Conservation (phyloP, 2,329 filamentous ascomycete genomes). For the Alternaria viburni region DNA sequence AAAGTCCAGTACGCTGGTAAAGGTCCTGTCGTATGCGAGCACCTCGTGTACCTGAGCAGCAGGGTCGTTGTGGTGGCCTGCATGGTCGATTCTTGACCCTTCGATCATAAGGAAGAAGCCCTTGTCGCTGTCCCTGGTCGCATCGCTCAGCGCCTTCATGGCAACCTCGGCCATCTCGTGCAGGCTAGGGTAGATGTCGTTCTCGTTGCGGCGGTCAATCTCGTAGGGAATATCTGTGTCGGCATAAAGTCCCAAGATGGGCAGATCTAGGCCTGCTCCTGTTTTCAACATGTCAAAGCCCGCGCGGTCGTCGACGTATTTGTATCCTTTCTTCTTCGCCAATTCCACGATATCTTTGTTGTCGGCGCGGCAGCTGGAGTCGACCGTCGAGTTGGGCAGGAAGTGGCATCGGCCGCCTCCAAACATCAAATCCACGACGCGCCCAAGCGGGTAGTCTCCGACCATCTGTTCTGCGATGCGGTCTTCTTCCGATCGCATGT, state of each 20-base stretch:
- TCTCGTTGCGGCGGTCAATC: constrained; percentile 81
- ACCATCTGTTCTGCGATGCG: constrained; percentile 91
- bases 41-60: constrained; percentile 76
- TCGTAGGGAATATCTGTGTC: constrained; percentile 86
- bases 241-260: constrained; percentile 86
- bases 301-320: constrained; percentile 73
- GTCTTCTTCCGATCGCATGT: constrained; percentile 80
- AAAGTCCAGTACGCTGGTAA: constrained; percentile 83
- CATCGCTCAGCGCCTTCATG: constrained; percentile 77
- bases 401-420: constrained; percentile 95
- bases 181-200: constrained; percentile 83
- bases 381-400: constrained; percentile 74
- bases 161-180: constrained; percentile 91
- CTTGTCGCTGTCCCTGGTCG: constrained; percentile 82
- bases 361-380: constrained; percentile 82
- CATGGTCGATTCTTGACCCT: constrained; percentile 94
- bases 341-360: constrained; percentile 74
- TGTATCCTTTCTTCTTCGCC: constrained; percentile 80
- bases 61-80: constrained; percentile 69
- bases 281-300: constrained; percentile 77
- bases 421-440: constrained; percentile 88
- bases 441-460: constrained; percentile 83
- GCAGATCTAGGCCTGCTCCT: constrained; percentile 73
- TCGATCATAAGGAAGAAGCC: constrained; percentile 99
- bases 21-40: constrained; percentile 89